Evolutionary conservation across 192 early-diverging fungal species (phyloP), one percentile per base, ranked within the genome.

Genomic region (Lunasporangiospora selenospora): DNA sequence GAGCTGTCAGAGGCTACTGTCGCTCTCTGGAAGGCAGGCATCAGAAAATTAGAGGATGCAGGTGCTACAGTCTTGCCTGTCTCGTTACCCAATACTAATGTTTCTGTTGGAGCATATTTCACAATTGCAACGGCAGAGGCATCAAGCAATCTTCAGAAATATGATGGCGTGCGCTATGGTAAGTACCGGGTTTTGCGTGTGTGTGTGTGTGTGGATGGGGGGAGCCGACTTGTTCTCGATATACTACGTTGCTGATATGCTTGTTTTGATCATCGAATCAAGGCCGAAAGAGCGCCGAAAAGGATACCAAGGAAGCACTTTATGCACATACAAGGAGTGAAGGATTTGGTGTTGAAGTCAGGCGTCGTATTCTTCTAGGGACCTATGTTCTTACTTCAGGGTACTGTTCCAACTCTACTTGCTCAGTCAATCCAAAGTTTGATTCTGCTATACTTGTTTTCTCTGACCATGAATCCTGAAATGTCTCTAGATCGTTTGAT

Each of bases 71-170:
- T 95, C 10, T 78, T 89, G 0, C 77, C 85, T 0, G 87, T 96
- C 0, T 86, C 89, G 0, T 71, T 95, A 30, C 90, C 90, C 3
- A 80, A 86, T 60, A 93, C 87, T 0, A 67, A 78, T 19, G 61
- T 83, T 42, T 86, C 94, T 4, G 83, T 98, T 21, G 84, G 93
- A 8, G 85, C 91, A 4, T 98, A 98, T 75, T 93, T 97, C 60
- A 89, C 92, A 0, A 65, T 98, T 40, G 95, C 91, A 6, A 82
- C 89, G 23, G 95, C 96, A 6, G 96, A 98, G 75, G 94, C 96
- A 1, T 89, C 88, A 6, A 95, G 93, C 18, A 98, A 98, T 63
- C 67, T 98, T 42, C 88, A 94, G 42, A 81, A 92, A 44, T 98
- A 83, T 56, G 93, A 96, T 66, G 96, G 96, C 6, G 58, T 93